Evolutionary conservation across 768 basidiomycete species (phyloP), one percentile per base, ranked within the genome.

Genomic region (Boletus rubroflammeus): DNA sequence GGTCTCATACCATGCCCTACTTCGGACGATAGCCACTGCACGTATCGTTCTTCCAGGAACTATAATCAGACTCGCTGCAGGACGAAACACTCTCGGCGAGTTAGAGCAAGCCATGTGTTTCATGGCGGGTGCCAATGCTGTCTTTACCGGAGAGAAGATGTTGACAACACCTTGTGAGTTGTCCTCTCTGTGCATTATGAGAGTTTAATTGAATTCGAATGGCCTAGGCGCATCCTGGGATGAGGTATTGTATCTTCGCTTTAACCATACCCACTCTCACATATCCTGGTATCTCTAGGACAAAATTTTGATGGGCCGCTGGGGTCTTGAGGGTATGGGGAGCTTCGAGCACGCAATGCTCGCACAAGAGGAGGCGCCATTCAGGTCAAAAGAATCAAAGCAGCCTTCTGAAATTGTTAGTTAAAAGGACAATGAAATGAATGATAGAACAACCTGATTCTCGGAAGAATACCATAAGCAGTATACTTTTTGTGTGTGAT

Each of bases 61-160:
- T 11, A 98, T 98, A 65, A 97, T 98, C 54, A 84, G 96, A 53
- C 84, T 98, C 25, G 94, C 96, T 7, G 96, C 96, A 19, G 96
- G 96, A 51, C 78, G 96, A 64, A 93, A 93, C 69, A 90, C 84
- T 2, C 81, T 97, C 61, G 78, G 78, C 54, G 96, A 98, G 75
- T 79, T 90, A 9, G 90, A 98, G 71, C 96, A 98, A 68, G 93
- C 88, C 7, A 93, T 98, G 88, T 94, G 93, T 67, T 98, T 98
- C 75, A 89, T 98, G 90, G 94, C 96, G 1, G 96, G 96, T 23
- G 96, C 95, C 21, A 98, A 98, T 66, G 96, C 96, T 21, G 87
- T 98, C 56, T 98, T 98, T 70, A 98, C 96, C n/a, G 96, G 95
- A 40, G 96, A 98, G 67, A 80, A 86, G 62, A 98, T 98, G 96